Evolutionary conservation across 2,329 filamentous ascomycete genomes (phyloP).

Genomic region (Pestalotiopsis sp.): DNA sequence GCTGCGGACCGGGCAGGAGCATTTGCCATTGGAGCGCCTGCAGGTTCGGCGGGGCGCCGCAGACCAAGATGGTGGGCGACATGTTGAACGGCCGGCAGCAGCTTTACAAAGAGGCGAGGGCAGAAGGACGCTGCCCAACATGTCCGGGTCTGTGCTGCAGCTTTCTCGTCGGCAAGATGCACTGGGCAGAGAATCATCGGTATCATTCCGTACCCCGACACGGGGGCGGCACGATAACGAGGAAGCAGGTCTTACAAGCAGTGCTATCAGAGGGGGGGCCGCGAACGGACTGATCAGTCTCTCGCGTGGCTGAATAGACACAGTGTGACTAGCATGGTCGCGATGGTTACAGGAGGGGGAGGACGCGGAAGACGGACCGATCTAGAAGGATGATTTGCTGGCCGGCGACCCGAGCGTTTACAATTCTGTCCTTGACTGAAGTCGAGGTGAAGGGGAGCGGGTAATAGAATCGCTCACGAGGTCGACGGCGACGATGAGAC

Average conservation of each 20-base stretch:
- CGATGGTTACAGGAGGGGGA: background rate
- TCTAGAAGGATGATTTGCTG: background rate
- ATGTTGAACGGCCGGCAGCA: background rate
- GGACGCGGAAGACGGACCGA: too few species aligned
- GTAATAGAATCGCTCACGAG: too few species aligned
- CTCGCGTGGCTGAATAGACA: conserved; percentile 28
- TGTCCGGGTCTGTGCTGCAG: background rate
- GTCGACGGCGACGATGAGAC: too few species aligned
- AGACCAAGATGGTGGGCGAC: conserved; percentile 17
- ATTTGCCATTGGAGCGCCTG: conserved; percentile 65
- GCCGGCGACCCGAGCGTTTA: background rate
- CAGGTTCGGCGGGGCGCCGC: conserved; percentile 38
- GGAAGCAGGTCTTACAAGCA: conserved; percentile 42
- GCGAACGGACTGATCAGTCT: conserved; percentile 56
- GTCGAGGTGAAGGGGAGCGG: too few species aligned
- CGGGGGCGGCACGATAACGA: conserved; percentile 18
- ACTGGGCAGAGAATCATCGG: conserved; percentile 18
- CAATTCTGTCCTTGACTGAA: background rate
- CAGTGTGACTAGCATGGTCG: background rate
- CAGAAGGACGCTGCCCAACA: too few species aligned
- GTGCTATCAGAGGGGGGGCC: conserved; percentile 50
- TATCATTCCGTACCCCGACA: conserved; percentile 13
- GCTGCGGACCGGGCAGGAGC: conserved; percentile 71
- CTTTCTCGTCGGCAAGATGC: conserved; percentile 25
- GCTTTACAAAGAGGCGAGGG: background rate